Conservation (phyloP, 1,284 basidiomycete species). For the Cutaneotrichosporon dermatis region DNA sequence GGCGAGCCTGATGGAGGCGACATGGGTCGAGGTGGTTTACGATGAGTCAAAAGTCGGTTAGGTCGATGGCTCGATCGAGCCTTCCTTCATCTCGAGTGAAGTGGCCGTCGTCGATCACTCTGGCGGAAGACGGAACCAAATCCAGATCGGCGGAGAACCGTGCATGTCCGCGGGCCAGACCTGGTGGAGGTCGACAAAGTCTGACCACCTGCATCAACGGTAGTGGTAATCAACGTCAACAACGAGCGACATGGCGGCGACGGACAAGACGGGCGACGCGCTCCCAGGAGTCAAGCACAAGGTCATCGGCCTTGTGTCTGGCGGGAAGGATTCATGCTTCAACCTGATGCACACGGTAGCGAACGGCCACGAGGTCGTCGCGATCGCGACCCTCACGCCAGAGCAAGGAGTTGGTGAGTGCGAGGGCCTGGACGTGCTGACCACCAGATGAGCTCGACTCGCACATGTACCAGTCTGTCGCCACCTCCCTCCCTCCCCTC, state of each 20-base stretch:
- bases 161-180: no score
- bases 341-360: constrained; percentile 83
- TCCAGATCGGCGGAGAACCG: no score
- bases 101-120: no score
- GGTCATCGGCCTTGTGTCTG: constrained; percentile 90
- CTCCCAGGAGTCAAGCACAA: constrained; percentile 53
- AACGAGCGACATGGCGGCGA: background rate
- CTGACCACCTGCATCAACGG: background rate
- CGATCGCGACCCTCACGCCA: constrained; percentile 83
- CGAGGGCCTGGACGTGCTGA: constrained; percentile 5
- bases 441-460: constrained; percentile 91
- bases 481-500: constrained; percentile 85
- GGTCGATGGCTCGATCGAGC: background rate
- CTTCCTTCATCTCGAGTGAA: no score
- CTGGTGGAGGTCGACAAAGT: background rate
- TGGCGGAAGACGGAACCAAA: no score
- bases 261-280: background rate
- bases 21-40: constrained; percentile 8
- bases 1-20: constrained; percentile 19
- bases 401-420: constrained; percentile 71
- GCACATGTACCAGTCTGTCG: constrained; percentile 97
- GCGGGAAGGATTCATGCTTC: constrained; percentile 97
- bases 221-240: background rate
- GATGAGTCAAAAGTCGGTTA: background rate
- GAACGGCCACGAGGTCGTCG: constrained; percentile 83